Evolutionary conservation across 2,329 filamentous ascomycete genomes (phyloP), one percentile per base, ranked within the genome.

Genomic region (Alternaria sp.): DNA sequence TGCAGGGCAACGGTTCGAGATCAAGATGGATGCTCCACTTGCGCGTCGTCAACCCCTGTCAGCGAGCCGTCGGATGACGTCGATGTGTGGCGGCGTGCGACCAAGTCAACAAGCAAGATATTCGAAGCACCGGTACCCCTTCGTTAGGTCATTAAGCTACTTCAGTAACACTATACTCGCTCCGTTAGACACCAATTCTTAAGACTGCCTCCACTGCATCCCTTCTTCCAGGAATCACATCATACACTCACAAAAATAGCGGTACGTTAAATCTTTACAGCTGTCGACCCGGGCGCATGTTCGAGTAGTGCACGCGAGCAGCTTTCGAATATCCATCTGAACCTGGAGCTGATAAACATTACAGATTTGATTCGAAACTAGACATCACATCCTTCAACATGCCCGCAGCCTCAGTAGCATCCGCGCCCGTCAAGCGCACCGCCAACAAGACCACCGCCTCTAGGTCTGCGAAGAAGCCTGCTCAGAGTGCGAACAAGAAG

Each of bases 391-490:
- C 12, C 14, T n/a, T 25, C 66, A 69, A 61, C 20, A 77, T 77
- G 75, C 74, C 76, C 55, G 59, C 62, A 41, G 74, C 75, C 55
- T 77, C 75, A 44, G 73, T 77, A 51, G 75, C 73, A 38, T 77
- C 73, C 7, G 71, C 74, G 30, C 75, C 74, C 22, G 72, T 73
- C 8, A 71, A 74, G 54, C 76, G 74, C 61, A 75, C 74, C 40
- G 59, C 67, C 57, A 70, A 66, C 65, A 75, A 69, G 53, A 59
- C 75, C 9, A 60, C 72, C 11, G 71, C 73, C 20, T 74, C 76
- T n/a, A 67, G 74, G 30, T 60, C 72, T 28, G 28, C 57, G 4
- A 75, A 73, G 67, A 78, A 77, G 60, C 53, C 73, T 8, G 62
- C 68, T 3, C 57, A 62, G 20, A 60, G 54, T 7, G 58, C 62